These are phyloP conservation scores for Rhodamnia argentea DNA, from an alignment of 345 rosid genomes.

Conservation along the genomic window DNA sequence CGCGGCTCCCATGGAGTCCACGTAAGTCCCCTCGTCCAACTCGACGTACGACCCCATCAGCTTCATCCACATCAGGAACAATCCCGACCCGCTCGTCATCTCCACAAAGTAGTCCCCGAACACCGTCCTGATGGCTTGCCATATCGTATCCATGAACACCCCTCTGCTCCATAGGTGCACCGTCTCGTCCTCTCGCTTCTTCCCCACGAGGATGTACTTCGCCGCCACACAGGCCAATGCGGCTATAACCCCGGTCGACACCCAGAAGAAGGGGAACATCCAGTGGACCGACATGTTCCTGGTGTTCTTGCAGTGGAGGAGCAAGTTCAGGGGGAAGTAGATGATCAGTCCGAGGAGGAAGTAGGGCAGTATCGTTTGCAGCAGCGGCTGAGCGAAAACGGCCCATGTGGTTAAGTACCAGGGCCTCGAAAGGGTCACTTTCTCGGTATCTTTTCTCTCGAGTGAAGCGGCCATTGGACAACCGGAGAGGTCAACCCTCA, in stretches of 20 bases:
- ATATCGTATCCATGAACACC: slow-evolving; percentile 46
- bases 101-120: slow-evolving; percentile 56
- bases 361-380: slow-evolving; percentile 46
- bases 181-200: slow-evolving; percentile 41
- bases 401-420: slow-evolving; percentile 44
- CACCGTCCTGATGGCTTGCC: slow-evolving; percentile 52
- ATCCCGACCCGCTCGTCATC: slow-evolving; percentile 29
- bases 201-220: slow-evolving; percentile 53
- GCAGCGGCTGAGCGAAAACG: slow-evolving; percentile 37
- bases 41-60: slow-evolving; percentile 46
- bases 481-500: slow-evolving; percentile 50
- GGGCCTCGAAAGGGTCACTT: slow-evolving; percentile 37
- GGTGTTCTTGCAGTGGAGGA: slow-evolving; percentile 18
- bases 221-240: slow-evolving; percentile 32
- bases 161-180: slow-evolving; percentile 34
- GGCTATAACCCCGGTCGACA: slow-evolving; percentile 30
- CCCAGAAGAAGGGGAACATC: slow-evolving; percentile 45
- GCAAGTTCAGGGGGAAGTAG: slow-evolving; percentile 21
- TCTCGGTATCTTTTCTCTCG: slow-evolving; percentile 10
- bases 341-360: slow-evolving; percentile 32
- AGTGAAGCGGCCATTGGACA: slow-evolving; percentile 49
- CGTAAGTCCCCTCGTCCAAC: slow-evolving; percentile 26
- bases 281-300: slow-evolving; percentile 19
- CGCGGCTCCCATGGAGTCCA: slow-evolving; percentile 50
- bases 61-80: slow-evolving; percentile 40